Evolutionary conservation across 345 rosid species (phyloP).

Genomic region (Murraya koenigii): DNA sequence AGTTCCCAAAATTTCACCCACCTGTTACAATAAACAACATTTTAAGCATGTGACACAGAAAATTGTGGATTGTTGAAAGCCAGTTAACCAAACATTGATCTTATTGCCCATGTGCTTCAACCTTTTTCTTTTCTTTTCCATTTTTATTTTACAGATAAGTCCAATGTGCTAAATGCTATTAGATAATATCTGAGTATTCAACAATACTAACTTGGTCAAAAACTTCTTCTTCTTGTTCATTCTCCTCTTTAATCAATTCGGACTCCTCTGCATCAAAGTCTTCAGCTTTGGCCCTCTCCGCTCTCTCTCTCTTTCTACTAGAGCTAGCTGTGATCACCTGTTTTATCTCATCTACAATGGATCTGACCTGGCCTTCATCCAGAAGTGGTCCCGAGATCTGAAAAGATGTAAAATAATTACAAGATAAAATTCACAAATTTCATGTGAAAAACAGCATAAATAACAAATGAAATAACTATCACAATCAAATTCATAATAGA

Average conservation of each 20-base stretch:
- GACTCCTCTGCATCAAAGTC: conserved; percentile 99
- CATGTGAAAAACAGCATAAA: not conserved
- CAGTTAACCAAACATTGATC: not conserved
- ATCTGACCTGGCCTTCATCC: conserved; percentile 84
- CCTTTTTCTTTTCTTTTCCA: not conserved
- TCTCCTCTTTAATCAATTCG: conserved; percentile 96
- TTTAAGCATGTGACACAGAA: conserved; percentile 8
- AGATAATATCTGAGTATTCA: conserved; percentile 10
- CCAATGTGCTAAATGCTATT: not conserved
- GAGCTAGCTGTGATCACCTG: conserved; percentile 96
- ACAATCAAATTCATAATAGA: not conserved
- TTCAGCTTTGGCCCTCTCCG: conserved; percentile 92
- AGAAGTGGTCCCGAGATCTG: conserved; percentile 84
- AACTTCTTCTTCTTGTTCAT: conserved; percentile 99
- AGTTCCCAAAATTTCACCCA: conserved; percentile 98
- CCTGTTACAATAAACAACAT: conserved; percentile 41
- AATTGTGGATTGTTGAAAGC: not conserved
- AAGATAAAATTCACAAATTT: conserved; percentile 4
- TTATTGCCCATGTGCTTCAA: not conserved
- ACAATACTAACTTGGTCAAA: conserved; percentile 88
- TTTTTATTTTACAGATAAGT: not conserved
- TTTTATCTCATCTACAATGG: conserved; percentile 89
- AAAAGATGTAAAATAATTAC: conserved; percentile 17
- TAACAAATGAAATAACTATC: not conserved
- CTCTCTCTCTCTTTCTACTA: conserved; percentile 89